Evolutionary conservation across 768 basidiomycete species (phyloP).

Genomic region (Sporobolomyces phaffii): DNA sequence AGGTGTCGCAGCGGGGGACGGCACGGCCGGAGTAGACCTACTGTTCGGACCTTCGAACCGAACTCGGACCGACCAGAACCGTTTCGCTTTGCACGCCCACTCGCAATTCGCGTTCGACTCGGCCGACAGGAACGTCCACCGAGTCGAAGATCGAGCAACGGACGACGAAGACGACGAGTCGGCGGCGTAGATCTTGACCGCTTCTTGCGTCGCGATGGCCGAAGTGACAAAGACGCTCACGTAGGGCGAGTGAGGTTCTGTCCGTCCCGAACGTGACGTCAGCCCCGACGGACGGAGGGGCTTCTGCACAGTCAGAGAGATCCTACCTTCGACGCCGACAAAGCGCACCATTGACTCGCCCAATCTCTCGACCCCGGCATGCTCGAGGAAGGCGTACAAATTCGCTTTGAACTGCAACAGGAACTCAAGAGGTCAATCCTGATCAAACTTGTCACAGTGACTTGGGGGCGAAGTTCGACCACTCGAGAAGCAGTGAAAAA

Average conservation of each 20-base stretch:
- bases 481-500: too few species aligned
- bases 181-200: constrained; percentile 5
- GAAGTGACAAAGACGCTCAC: constrained; percentile 16
- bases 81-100: constrained; percentile 34
- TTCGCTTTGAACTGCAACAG: constrained; percentile 13
- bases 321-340: not conserved
- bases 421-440: not conserved
- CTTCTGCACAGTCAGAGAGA: too few species aligned
- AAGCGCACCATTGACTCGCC: constrained; percentile 35
- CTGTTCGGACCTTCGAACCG: constrained; percentile 14
- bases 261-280: too few species aligned
- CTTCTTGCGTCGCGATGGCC: not conserved
- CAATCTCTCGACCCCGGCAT: constrained; percentile 1
- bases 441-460: too few species aligned
- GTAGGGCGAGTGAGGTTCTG: constrained; percentile 28
- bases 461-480: not conserved
- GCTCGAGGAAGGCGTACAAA: constrained; percentile 18
- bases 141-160: not conserved
- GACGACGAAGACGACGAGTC: not conserved
- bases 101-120: not conserved
- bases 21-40: not conserved
- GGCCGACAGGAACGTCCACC: constrained; percentile 4
- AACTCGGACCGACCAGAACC: constrained; percentile 35
- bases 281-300: too few species aligned
- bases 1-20: not conserved